Percentiles rank a stretch among this genome's conserved stretches.
Evolutionary conservation across 1,139 yeast species (phyloP).

Genomic region (Yamadazyma jaroonii): DNA sequence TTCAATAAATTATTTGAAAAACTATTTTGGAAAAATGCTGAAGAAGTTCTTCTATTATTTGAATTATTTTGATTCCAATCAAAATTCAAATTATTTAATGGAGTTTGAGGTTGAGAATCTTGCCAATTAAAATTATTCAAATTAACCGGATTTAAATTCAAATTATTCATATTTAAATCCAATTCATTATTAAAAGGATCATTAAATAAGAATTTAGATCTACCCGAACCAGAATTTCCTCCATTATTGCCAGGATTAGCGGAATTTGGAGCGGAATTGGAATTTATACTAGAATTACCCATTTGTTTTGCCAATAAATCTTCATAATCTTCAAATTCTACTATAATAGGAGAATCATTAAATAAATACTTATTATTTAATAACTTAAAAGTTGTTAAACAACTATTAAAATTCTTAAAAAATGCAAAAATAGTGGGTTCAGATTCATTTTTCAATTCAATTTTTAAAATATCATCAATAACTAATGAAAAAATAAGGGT

Average conservation of each 20-base stretch:
- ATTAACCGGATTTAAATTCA: background rate
- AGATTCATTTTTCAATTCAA: slow-evolving; percentile 46
- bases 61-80: slow-evolving; percentile 27
- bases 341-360: slow-evolving; percentile 54
- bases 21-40: slow-evolving; percentile 27
- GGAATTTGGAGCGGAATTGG: slow-evolving; percentile 2
- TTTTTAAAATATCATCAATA: slow-evolving; percentile 57
- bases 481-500: slow-evolving; percentile 77
- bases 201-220: slow-evolving; percentile 68
- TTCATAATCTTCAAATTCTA: slow-evolving; percentile 41
- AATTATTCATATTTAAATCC: slow-evolving; percentile 13
- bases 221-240: slow-evolving; percentile 10
- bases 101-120: slow-evolving; percentile 35
- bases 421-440: slow-evolving; percentile 52
- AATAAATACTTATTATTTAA: slow-evolving; percentile 65
- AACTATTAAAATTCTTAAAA: slow-evolving; percentile 62
- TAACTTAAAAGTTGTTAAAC: slow-evolving; percentile 66
- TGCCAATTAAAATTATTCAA: slow-evolving; percentile 10
- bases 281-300: slow-evolving; percentile 5
- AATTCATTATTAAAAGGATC: slow-evolving; percentile 48
- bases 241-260: background rate
- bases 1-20: slow-evolving; percentile 13
- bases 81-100: slow-evolving; percentile 33
- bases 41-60: slow-evolving; percentile 28
- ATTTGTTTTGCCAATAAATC: slow-evolving; percentile 15